These are phyloP conservation scores for Teunomyces aglyptinius DNA, from an alignment of 805 yeast genomes.

Conservation along the genomic window DNA sequence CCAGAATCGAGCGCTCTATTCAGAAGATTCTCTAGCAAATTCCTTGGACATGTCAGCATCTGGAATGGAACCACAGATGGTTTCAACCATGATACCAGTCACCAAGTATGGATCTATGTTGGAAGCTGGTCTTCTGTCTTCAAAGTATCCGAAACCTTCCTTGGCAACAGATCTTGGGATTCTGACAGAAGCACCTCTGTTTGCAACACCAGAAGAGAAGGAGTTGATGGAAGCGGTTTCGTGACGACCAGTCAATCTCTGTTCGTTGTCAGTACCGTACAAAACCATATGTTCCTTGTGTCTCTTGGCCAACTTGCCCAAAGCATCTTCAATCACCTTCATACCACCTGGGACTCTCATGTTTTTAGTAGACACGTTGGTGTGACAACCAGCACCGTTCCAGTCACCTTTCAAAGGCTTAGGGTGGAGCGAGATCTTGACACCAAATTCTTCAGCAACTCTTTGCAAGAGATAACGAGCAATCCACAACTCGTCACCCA, in stretches of 20 bases:
- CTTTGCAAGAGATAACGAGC: conserved; percentile 91
- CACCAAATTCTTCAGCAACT: conserved; percentile 98
- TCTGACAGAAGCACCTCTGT: conserved; percentile 99
- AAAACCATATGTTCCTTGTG: conserved; percentile 94
- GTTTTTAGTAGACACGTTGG: conserved; percentile 88
- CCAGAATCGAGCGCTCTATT: conserved; percentile 12
- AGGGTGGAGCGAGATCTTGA: conserved; percentile 98
- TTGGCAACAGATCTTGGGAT: conserved; percentile 98
- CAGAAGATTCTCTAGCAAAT: conserved; percentile 67
- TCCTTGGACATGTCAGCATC: conserved; percentile 94
- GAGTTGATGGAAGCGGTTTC: conserved; percentile 94
- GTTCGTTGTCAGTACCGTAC: conserved; percentile 93
- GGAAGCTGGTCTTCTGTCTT: conserved; percentile 99
- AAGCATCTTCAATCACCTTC: conserved; percentile 88
- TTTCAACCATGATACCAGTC: conserved; percentile 97
- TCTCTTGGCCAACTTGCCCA: conserved; percentile 91
- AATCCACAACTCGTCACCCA: conserved; percentile 98
- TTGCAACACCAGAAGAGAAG: conserved; percentile 97
- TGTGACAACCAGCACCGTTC: conserved; percentile 99
- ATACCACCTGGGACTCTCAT: conserved; percentile 98
- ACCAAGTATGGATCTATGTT: conserved; percentile 99
- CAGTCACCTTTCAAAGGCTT: conserved; percentile 98
- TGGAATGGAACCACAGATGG: conserved; percentile 90
- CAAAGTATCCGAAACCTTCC: conserved; percentile 97
- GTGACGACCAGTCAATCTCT: conserved; percentile 96